phyloP scores from a whole-genome alignment of 2,329 filamentous ascomycete genomes.

The Iodosphaeria phyllophila region DNA sequence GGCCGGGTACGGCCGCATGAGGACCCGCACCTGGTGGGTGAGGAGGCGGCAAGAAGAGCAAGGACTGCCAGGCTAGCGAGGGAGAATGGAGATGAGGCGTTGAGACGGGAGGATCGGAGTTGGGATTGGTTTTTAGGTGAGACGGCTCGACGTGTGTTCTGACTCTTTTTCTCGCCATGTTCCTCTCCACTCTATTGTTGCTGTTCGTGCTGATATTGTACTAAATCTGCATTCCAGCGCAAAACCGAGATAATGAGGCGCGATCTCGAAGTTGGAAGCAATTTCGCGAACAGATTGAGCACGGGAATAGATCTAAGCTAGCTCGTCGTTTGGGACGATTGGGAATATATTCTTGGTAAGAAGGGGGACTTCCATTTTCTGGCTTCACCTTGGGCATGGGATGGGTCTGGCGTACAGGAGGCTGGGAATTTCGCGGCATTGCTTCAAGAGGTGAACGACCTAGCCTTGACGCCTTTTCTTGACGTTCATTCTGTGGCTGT shows the following conservation, averaged over 20 bases:
- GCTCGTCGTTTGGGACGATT: conserved; percentile 23
- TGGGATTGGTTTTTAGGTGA: conserved; percentile 43
- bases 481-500: too few relatives aligned
- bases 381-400: too few relatives aligned
- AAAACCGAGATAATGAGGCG: conserved; percentile 30
- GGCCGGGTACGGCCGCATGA: conserved; percentile 32
- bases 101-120: conserved; percentile 35
- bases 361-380: too few relatives aligned
- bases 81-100: conserved; percentile 33
- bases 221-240: too few relatives aligned
- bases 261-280: conserved; percentile 28
- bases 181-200: too few relatives aligned
- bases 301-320: conserved; percentile 17
- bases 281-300: conserved; percentile 20
- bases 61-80: conserved; percentile 36
- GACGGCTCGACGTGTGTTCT: conserved; percentile 12
- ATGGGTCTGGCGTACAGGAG: too few relatives aligned
- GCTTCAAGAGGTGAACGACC: too few relatives aligned
- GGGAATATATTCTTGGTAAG: too few relatives aligned
- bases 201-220: too few relatives aligned
- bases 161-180: too few relatives aligned
- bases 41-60: conserved; percentile 39
- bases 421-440: too few relatives aligned
- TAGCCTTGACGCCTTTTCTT: too few relatives aligned
- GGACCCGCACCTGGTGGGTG: conserved; percentile 49